These are phyloP conservation scores for Ambrosiella cleistominuta DNA, from an alignment of 2,329 filamentous ascomycete species.

Conservation along the genomic window DNA sequence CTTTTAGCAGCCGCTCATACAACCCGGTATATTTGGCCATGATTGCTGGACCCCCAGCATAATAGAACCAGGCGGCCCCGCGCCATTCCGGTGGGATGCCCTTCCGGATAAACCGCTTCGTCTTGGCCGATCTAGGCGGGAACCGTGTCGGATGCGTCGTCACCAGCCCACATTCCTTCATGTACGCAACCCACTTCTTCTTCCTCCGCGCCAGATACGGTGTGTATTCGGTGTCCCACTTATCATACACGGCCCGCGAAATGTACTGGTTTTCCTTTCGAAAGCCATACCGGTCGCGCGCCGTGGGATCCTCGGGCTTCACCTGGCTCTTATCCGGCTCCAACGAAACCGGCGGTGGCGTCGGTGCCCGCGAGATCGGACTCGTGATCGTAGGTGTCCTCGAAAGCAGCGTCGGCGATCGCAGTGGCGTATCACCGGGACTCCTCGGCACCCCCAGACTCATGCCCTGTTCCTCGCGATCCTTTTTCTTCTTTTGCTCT, in stretches of 20 bases:
- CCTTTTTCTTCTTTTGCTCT: too few relatives aligned
- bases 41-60: slow-evolving; percentile 70
- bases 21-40: slow-evolving; percentile 58
- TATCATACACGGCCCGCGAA: slow-evolving; percentile 58
- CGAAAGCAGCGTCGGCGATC: slow-evolving; percentile 10
- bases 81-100: slow-evolving; percentile 88
- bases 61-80: slow-evolving; percentile 95
- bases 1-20: slow-evolving; percentile 53
- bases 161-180: slow-evolving; percentile 59
- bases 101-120: slow-evolving; percentile 81
- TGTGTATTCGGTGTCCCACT: slow-evolving; percentile 60
- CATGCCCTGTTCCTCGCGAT: too few relatives aligned
- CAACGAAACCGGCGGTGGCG: slow-evolving; percentile 14
- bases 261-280: slow-evolving; percentile 73
- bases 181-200: slow-evolving; percentile 65
- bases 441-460: slow-evolving; percentile 29
- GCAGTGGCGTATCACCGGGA: slow-evolving; percentile 18
- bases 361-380: slow-evolving; percentile 12
- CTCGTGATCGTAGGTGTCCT: slow-evolving; percentile 10
- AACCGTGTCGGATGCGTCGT: slow-evolving; percentile 59
- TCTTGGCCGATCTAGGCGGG: slow-evolving; percentile 61
- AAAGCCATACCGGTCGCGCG: slow-evolving; percentile 77
- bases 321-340: slow-evolving; percentile 18
- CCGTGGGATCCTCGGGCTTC: slow-evolving; percentile 30
- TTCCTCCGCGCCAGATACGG: slow-evolving; percentile 56